Percentiles rank a stretch among this genome's conserved stretches.
Conservation (phyloP, 495 filamentous ascomycete genomes). For the Neurospora sp. region DNA sequence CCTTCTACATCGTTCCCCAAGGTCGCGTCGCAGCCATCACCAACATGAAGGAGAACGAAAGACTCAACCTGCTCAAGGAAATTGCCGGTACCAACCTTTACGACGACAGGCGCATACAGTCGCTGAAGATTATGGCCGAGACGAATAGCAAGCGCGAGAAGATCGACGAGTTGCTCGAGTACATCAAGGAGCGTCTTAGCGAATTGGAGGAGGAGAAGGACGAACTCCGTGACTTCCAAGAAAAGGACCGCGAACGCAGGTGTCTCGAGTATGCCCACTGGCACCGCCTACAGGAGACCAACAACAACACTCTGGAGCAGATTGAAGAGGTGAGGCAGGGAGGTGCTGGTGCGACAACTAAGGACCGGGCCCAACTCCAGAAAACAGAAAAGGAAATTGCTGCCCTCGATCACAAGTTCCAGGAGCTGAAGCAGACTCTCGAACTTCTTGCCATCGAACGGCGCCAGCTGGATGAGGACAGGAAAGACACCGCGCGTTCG, state of each 20-base stretch:
- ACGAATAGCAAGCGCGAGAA: slow-evolving; percentile 89
- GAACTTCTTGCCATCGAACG: slow-evolving; percentile 84
- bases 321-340: slow-evolving; percentile 73
- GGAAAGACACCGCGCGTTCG: slow-evolving; percentile 62
- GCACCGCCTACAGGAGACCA: slow-evolving; percentile 73
- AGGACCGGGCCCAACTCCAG: slow-evolving; percentile 66
- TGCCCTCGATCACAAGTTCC: slow-evolving; percentile 66
- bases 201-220: slow-evolving; percentile 97
- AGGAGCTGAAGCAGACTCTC: slow-evolving; percentile 67
- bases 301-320: slow-evolving; percentile 64
- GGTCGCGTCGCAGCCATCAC: slow-evolving; percentile 92
- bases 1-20: slow-evolving; percentile 98
- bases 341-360: slow-evolving; percentile 73
- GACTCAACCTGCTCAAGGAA: slow-evolving; percentile 85
- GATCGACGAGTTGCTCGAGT: slow-evolving; percentile 84
- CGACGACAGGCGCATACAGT: slow-evolving; percentile 80
- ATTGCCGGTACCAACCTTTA: slow-evolving; percentile 97
- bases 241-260: slow-evolving; percentile 86
- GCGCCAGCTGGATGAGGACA: slow-evolving; percentile 79
- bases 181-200: slow-evolving; percentile 77
- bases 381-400: slow-evolving; percentile 73
- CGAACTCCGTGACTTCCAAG: slow-evolving; percentile 82
- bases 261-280: slow-evolving; percentile 94
- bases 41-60: slow-evolving; percentile 93
- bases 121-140: slow-evolving; percentile 92